These are phyloP conservation scores for Tylopilus balloui DNA, from an alignment of 768 basidiomycete species.

Conservation along the genomic window DNA sequence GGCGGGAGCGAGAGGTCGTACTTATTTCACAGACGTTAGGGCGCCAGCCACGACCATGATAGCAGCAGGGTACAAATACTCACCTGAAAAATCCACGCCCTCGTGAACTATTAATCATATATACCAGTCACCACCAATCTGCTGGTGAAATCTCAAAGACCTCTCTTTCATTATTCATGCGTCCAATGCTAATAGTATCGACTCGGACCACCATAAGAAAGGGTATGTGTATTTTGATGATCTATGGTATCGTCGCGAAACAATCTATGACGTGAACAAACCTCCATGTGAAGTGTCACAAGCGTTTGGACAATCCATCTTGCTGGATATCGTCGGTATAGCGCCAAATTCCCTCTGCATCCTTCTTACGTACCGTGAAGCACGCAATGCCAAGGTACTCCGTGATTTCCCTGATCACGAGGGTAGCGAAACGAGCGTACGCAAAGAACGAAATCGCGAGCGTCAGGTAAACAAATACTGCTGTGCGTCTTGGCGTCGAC, in stretches of 20 bases:
- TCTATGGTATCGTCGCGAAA: constrained; percentile 1
- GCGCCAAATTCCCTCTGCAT: constrained; percentile 60
- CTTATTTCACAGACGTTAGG: too few relatives aligned
- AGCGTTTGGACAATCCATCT: constrained; percentile 22
- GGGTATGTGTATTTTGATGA: not conserved
- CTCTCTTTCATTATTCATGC: not conserved
- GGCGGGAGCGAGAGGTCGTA: too few relatives aligned
- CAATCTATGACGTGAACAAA: not conserved
- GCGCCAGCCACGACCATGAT: too few relatives aligned
- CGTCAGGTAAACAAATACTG: constrained; percentile 69
- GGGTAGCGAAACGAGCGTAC: constrained; percentile 72
- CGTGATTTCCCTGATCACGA: constrained; percentile 87
- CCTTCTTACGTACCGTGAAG: constrained; percentile 87
- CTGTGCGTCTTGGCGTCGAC: constrained; percentile 52
- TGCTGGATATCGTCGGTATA: constrained; percentile 28
- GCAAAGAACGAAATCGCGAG: constrained; percentile 61
- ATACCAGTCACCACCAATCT: too few relatives aligned
- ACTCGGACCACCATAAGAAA: not conserved
- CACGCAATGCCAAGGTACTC: constrained; percentile 92
- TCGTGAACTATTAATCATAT: too few relatives aligned
- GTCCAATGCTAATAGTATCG: not conserved
- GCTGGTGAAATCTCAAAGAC: too few relatives aligned
- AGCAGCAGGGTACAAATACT: too few relatives aligned
- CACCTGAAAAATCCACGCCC: not conserved
- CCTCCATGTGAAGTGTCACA: constrained; percentile 8